Conservation (phyloP, 768 basidiomycete genomes). For the Mycena belliarum region DNA sequence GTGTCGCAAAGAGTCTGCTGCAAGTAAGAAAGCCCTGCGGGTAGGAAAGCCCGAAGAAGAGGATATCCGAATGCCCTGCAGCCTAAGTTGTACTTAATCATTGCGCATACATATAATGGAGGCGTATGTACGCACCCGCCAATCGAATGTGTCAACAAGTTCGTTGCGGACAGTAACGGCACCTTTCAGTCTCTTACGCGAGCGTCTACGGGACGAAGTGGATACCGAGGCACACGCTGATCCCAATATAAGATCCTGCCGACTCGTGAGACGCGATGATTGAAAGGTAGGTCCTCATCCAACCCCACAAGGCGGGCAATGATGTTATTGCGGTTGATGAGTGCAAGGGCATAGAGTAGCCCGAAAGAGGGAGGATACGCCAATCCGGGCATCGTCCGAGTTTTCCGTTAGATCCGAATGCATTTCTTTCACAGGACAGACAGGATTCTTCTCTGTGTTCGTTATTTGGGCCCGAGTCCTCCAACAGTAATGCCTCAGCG, state of each 20-base stretch:
- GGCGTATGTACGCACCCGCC: slow-evolving; percentile 50
- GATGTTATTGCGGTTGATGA: slow-evolving; percentile 44
- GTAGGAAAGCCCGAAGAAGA: too few relatives aligned
- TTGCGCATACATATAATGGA: slow-evolving; percentile 54
- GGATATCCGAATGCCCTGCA: too few relatives aligned
- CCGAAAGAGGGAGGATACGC: slow-evolving; percentile 41
- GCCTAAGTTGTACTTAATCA: too few relatives aligned
- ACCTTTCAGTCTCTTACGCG: slow-evolving; percentile 40
- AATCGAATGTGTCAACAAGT: slow-evolving; percentile 38
- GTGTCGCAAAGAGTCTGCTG: slow-evolving; percentile 45
- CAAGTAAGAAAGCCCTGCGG: too few relatives aligned
- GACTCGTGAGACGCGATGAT: neutral
- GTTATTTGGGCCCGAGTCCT: slow-evolving; percentile 3
- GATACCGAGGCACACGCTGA: slow-evolving; percentile 45
- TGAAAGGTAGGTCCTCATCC: slow-evolving; percentile 38
- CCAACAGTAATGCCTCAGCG: slow-evolving; percentile 9
- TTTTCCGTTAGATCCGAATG: neutral
- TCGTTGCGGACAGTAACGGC: too few relatives aligned
- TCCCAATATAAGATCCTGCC: slow-evolving; percentile 39
- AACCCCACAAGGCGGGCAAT: slow-evolving; percentile 43
- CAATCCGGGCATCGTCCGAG: slow-evolving; percentile 40
- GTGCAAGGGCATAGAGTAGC: slow-evolving; percentile 38
- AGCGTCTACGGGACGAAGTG: slow-evolving; percentile 52
- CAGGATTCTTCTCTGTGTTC: slow-evolving; percentile 16
- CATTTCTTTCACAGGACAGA: neutral